Evolutionary conservation across 2,329 filamentous ascomycete genomes (phyloP).

Genomic region (Aureobasidium vineae): DNA sequence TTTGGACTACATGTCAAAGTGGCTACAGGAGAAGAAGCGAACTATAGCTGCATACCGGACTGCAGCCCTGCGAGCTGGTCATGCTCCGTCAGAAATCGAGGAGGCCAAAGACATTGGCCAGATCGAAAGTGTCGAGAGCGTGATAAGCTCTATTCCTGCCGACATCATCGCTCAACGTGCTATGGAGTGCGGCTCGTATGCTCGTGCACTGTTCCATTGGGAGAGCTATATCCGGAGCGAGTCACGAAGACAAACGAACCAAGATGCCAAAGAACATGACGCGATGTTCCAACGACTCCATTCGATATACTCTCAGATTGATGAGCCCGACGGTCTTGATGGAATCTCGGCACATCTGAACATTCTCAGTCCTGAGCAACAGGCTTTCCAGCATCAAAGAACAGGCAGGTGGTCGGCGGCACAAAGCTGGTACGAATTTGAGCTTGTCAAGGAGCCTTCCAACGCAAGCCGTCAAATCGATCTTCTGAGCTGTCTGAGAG

Average conservation of each 20-base stretch:
- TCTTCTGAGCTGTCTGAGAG: conserved; percentile 81
- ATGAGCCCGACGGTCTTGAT: conserved; percentile 94
- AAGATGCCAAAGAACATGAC: conserved; percentile 53
- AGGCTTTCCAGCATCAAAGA: conserved; percentile 88
- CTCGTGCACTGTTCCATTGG: conserved; percentile 88
- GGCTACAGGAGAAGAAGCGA: conserved; percentile 76
- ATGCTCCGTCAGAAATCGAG: conserved; percentile 49
- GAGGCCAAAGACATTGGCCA: conserved; percentile 54
- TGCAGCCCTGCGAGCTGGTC: conserved; percentile 47
- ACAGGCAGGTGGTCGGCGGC: conserved; percentile 91
- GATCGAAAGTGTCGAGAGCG: conserved; percentile 66
- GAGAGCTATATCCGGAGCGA: conserved; percentile 77
- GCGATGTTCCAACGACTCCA: conserved; percentile 72
- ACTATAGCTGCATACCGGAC: conserved; percentile 42
- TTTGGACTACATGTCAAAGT: conserved; percentile 86
- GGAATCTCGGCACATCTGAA: conserved; percentile 87
- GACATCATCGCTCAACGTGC: conserved; percentile 77
- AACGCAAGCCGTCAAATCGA: conserved; percentile 77
- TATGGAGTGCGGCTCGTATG: conserved; percentile 90
- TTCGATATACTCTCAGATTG: conserved; percentile 94
- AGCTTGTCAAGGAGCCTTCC: conserved; percentile 64
- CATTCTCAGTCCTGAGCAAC: conserved; percentile 86
- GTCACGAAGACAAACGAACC: conserved; percentile 40
- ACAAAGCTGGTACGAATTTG: conserved; percentile 96
- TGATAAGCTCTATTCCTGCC: conserved; percentile 67